A percentile compares a stretch with the other conserved stretches of the same genome.
These are phyloP conservation scores for Penicillium ucsense DNA, from an alignment of 495 filamentous ascomycete species.

Conservation along the genomic window DNA sequence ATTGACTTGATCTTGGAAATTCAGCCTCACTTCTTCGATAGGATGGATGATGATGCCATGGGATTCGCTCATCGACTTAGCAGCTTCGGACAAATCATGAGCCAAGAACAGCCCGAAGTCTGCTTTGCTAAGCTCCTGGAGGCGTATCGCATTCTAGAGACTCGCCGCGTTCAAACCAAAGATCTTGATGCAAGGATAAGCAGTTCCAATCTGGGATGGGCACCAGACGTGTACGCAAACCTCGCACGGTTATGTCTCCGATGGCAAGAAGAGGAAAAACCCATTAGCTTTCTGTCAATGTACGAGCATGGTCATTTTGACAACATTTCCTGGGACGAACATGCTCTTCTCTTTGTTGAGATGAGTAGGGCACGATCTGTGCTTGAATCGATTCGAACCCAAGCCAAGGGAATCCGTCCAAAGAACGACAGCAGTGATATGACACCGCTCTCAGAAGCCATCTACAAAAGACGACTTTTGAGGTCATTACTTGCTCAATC, in stretches of 20 bases:
- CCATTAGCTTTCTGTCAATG: slow-evolving; percentile 1
- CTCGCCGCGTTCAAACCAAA: slow-evolving; percentile 8
- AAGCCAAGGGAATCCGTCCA: slow-evolving; percentile 1
- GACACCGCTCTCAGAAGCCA: slow-evolving; percentile 8
- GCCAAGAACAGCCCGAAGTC: slow-evolving; percentile 5
- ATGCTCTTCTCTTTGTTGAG: slow-evolving; percentile 19
- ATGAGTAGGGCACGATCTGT: slow-evolving; percentile 15
- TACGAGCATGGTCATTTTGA: slow-evolving; percentile 13
- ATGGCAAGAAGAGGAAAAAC: background rate
- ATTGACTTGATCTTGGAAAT: slow-evolving; percentile 10
- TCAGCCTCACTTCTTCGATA: slow-evolving; percentile 10
- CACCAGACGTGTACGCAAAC: slow-evolving; percentile 9
- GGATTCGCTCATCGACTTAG: slow-evolving; percentile 8
- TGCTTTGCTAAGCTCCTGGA: slow-evolving; percentile 13
- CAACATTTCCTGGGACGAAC: slow-evolving; percentile 13
- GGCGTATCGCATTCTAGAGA: slow-evolving; percentile 9
- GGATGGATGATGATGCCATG: slow-evolving; percentile 2
- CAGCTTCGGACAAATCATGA: slow-evolving; percentile 9
- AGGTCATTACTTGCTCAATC: slow-evolving; percentile 8
- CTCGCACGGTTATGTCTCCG: slow-evolving; percentile 11
- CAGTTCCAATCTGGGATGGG: slow-evolving; percentile 3
- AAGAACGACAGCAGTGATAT: background rate
- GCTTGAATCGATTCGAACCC: slow-evolving; percentile 11
- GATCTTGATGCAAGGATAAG: slow-evolving; percentile 14
- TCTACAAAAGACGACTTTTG: slow-evolving; percentile 15